Conservation (phyloP, 306 rosid species). For the Citrullus colocynthis region DNA sequence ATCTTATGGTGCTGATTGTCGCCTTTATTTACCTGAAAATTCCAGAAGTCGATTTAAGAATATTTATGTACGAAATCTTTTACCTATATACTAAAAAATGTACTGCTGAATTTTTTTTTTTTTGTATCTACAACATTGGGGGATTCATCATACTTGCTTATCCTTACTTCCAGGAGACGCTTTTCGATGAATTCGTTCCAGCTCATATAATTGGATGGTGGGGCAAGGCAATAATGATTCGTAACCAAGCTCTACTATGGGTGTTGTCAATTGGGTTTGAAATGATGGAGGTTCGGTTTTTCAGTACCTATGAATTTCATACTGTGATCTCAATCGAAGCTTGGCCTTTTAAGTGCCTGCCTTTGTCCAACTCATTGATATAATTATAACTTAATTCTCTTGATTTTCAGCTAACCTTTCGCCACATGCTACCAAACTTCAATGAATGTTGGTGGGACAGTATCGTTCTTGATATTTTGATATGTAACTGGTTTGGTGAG, state of each 20-base stretch:
- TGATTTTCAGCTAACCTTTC: slow-evolving; percentile 71
- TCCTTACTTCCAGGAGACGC: slow-evolving; percentile 48
- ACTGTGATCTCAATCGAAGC: not conserved
- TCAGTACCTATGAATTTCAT: slow-evolving; percentile 3
- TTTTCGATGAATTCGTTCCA: slow-evolving; percentile 90
- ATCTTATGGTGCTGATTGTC: slow-evolving; percentile 96
- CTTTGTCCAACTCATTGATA: not conserved
- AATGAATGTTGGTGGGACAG: slow-evolving; percentile 99
- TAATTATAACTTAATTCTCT: slow-evolving; percentile 3
- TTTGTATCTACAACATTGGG: not conserved
- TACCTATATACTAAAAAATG: slow-evolving; percentile 14
- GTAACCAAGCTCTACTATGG: slow-evolving; percentile 98
- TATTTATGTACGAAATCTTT: slow-evolving; percentile 94
- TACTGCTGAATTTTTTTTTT: slow-evolving; percentile 2
- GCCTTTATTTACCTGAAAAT: slow-evolving; percentile 80
- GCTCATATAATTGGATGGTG: slow-evolving; percentile 99
- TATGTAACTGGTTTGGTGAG: slow-evolving; percentile 99
- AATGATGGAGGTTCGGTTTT: slow-evolving; percentile 69
- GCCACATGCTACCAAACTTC: slow-evolving; percentile 97
- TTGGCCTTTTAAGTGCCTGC: not conserved
- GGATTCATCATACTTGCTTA: slow-evolving; percentile 1
- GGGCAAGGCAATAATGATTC: slow-evolving; percentile 98
- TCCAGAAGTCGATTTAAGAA: slow-evolving; percentile 94
- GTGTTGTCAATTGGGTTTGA: slow-evolving; percentile 87
- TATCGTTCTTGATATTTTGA: slow-evolving; percentile 81